A percentile compares a stretch with the other conserved stretches of the same genome.
These are phyloP conservation scores for Fusarium cicatricum DNA, from an alignment of 2,329 filamentous ascomycete species.

Conservation along the genomic window DNA sequence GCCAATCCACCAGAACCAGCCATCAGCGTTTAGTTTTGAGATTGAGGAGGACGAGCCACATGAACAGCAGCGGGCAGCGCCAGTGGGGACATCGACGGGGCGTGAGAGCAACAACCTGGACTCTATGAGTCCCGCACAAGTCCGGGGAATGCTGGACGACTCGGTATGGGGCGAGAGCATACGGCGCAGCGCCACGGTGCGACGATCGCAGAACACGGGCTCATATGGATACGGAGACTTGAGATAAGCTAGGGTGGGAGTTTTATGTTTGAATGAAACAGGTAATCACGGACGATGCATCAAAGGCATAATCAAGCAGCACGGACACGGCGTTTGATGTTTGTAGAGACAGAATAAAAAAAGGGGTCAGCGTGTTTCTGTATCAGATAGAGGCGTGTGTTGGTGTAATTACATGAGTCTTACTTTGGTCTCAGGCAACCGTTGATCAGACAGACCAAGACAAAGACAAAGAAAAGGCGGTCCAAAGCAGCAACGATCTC, in stretches of 20 bases:
- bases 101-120: constrained; percentile 63
- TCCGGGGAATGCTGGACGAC: constrained; percentile 85
- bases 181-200: constrained; percentile 80
- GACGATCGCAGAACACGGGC: constrained; percentile 51
- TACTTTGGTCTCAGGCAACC: too few relatives aligned
- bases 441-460: too few relatives aligned
- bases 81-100: constrained; percentile 52
- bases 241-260: constrained; percentile 30
- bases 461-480: too few relatives aligned
- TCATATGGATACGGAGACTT: constrained; percentile 46
- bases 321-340: constrained; percentile 36
- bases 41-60: constrained; percentile 55
- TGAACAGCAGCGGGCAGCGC: constrained; percentile 24
- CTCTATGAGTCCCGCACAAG: constrained; percentile 65
- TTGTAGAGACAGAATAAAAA: constrained; percentile 13
- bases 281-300: background rate
- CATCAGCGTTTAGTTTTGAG: constrained; percentile 67
- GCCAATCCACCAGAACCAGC: constrained; percentile 55
- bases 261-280: constrained; percentile 19
- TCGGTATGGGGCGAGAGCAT: constrained; percentile 95
- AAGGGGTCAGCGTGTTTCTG: constrained; percentile 6
- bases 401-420: too few relatives aligned
- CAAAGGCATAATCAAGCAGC: constrained; percentile 21
- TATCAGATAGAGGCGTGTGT: constrained; percentile 10
- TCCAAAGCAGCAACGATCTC: background rate